Percentiles rank a stretch among this genome's conserved stretches.
These are phyloP conservation scores for Pythium oligandrum DNA, from an alignment of 352 stramenopile genomes.

Conservation along the genomic window DNA sequence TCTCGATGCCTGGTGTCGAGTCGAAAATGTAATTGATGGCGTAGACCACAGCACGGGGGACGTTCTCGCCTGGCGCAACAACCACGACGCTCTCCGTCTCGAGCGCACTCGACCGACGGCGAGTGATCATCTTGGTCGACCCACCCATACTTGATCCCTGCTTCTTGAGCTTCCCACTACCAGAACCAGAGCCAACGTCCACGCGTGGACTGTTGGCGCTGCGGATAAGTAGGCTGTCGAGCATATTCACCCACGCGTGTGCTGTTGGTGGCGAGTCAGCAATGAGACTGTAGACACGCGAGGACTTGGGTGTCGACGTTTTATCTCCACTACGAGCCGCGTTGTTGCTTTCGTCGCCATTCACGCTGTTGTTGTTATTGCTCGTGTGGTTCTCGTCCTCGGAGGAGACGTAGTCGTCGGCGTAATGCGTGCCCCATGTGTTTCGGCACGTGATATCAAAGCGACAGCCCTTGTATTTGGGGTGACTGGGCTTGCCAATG, in stretches of 20 bases:
- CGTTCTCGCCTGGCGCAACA: constrained; percentile 28
- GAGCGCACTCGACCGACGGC: constrained; percentile 35
- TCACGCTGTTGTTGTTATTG: constrained; percentile 18
- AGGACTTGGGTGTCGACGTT: constrained; percentile 51
- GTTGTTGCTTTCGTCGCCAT: constrained; percentile 23
- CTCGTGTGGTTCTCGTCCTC: constrained; percentile 57
- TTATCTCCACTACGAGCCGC: constrained; percentile 17
- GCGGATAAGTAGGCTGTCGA: constrained; percentile 63
- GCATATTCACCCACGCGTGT: constrained; percentile 65
- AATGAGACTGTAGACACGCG: constrained; percentile 73
- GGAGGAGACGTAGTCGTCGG: constrained; percentile 75
- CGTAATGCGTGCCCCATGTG: constrained; percentile 70
- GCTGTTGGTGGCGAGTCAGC: constrained; percentile 71
- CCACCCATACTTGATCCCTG: constrained; percentile 10
- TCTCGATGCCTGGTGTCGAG: constrained; percentile 75
- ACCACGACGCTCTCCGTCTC: constrained; percentile 48
- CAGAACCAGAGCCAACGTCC: constrained; percentile 22
- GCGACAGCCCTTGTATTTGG: constrained; percentile 79
- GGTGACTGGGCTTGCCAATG: constrained; percentile 70
- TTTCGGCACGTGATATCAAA: constrained; percentile 85
- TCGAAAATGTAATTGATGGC: constrained; percentile 84
- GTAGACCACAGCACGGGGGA: constrained; percentile 50
- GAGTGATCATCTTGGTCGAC: constrained; percentile 19
- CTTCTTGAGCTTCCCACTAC: background rate
- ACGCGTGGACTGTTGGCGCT: constrained; percentile 74